A percentile compares a stretch with the other conserved stretches of the same genome.
Conservation (phyloP, 2,329 filamentous ascomycete genomes). For the Colletotrichum acutatum region DNA sequence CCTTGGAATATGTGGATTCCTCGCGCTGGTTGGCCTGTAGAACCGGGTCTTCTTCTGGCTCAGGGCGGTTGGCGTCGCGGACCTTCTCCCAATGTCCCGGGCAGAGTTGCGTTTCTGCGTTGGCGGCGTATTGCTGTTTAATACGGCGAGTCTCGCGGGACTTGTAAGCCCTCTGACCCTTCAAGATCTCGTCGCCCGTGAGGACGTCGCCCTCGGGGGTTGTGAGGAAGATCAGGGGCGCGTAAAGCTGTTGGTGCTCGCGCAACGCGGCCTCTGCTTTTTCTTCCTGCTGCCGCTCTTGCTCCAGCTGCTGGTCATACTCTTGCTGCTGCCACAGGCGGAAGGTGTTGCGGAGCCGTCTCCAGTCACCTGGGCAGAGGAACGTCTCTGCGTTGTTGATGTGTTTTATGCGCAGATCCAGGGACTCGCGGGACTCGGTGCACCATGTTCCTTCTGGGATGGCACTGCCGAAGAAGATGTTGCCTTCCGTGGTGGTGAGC, state of each 20-base stretch:
- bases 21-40: no score
- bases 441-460: not conserved
- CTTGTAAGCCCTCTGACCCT: not conserved
- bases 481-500: not conserved
- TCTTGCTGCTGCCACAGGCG: not conserved
- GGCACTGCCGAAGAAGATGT: not conserved
- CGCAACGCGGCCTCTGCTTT: no score
- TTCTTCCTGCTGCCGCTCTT: not conserved
- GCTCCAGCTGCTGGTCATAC: not conserved
- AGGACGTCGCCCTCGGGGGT: not conserved
- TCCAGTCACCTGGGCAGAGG: constrained; percentile 2
- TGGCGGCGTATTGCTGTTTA: not conserved
- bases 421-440: not conserved
- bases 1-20: not conserved
- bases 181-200: not conserved
- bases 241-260: not conserved
- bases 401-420: not conserved
- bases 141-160: not conserved
- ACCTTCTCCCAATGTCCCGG: constrained; percentile 3
- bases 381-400: not conserved
- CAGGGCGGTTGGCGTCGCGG: not conserved
- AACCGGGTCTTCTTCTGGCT: not conserved
- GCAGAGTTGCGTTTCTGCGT: not conserved
- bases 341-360: not conserved
- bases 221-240: not conserved